Base-by-base conservation (phyloP, 257 asterid genomes). In the Thymus mandschuricus region DNA sequence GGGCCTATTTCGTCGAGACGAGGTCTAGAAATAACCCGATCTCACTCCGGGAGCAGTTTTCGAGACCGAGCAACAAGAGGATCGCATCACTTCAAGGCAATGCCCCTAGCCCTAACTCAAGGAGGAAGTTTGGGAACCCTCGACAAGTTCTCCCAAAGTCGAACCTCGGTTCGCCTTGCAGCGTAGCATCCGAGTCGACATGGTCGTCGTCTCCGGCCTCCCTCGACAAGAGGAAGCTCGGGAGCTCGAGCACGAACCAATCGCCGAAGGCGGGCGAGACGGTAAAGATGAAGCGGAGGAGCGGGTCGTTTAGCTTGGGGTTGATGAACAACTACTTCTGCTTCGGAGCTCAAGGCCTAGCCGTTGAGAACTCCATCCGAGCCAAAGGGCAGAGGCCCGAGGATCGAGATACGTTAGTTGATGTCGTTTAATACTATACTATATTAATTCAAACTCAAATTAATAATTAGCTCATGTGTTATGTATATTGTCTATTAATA, bases 321-420 rank as follows among this genome's bases (percentile, higher is more conserved):
- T 33, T 79, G 79, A 81, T 94, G 91, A 91, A 94, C 71, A 79
- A 76, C 54, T 91, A 86, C 81, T 79, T 91, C 1, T 91, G 97
- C 70, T 87, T 86, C 34, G 95, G 96, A 27, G 82, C 86, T 59
- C 90, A 86, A 6, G 85, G 87, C 2, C 76, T 90, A 8, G 85
- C 84, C 11, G 83, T 73, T 11, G 89, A 87, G 58, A 76, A 75
- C 51, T 74, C 83, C 33, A 59, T 70, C 13, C 66, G 49, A 28
- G 60, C 78, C 1, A 68, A 43, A 33, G 46, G 66, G 49, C 51
- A 41, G 41, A 28, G 68, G 10, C 44, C 48, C 9, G 70, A 48
- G 77, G 68, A 67, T 48, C 74, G 51, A 13, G 56, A 33, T 4
- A 72, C 74, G 34, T 13, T 73, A 68, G 78, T 64, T 21, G 77